Evolutionary conservation across 163 green algal species (phyloP).

Genomic region (Scenedesmus sp.): DNA sequence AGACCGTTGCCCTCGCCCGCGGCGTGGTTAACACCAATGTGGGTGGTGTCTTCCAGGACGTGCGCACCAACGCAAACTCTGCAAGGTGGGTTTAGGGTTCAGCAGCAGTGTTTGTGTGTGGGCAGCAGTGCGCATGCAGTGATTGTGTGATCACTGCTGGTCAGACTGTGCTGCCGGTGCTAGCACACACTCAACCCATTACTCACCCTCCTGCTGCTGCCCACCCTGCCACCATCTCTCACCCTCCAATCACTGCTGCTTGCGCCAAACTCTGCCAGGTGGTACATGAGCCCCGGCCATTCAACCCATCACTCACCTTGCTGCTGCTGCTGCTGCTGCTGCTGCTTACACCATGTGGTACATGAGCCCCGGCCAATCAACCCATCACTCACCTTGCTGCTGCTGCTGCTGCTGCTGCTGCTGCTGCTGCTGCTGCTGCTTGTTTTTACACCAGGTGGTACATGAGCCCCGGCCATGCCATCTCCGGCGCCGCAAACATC

Average conservation of each 20-base stretch:
- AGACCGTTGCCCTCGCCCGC: conserved; percentile 1
- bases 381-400: too few relatives aligned
- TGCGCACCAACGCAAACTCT: conserved; percentile 38
- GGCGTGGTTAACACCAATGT: conserved; percentile 20
- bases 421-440: too few relatives aligned
- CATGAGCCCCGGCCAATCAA: too few relatives aligned
- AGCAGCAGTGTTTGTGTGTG: too few relatives aligned
- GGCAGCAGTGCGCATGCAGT: too few relatives aligned
- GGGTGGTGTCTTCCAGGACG: neutral
- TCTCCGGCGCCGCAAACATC: conserved; percentile 8
- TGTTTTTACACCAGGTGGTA: conserved; percentile 21
- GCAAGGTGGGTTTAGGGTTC: neutral
- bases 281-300: conserved; percentile 5
- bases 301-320: too few relatives aligned
- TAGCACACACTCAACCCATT: too few relatives aligned
- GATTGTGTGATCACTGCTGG: too few relatives aligned
- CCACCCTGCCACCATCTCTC: neutral
- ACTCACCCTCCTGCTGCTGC: neutral
- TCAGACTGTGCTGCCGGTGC: neutral
- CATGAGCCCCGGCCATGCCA: conserved; percentile 39
- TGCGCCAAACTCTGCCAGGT: too few relatives aligned
- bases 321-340: too few relatives aligned
- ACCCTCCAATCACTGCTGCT: neutral
- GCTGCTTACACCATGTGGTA: too few relatives aligned
- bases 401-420: too few relatives aligned